Conservation (phyloP, 805 yeast genomes). For the Yueomyces sinensis region DNA sequence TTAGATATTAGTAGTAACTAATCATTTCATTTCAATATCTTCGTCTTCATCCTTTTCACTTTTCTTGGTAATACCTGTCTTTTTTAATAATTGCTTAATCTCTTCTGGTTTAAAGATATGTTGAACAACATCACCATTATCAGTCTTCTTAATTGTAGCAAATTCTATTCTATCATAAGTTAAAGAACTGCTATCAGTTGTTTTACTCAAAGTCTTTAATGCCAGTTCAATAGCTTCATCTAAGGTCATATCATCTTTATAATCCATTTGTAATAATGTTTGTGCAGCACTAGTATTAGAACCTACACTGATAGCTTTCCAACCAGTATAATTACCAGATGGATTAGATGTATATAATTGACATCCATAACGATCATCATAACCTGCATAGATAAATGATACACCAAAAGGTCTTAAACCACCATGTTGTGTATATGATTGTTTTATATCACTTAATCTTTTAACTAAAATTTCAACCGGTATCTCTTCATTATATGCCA, state of each 20-base stretch:
- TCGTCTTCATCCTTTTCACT: constrained; percentile 34
- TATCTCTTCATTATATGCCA: constrained; percentile 79
- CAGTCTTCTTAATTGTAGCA: constrained; percentile 53
- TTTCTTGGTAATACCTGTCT: constrained; percentile 52
- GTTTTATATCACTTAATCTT: constrained; percentile 83
- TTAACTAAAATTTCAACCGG: constrained; percentile 90
- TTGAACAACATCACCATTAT: constrained; percentile 40
- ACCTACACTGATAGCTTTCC: constrained; percentile 97
- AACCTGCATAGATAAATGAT: constrained; percentile 90
- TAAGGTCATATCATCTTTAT: constrained; percentile 63
- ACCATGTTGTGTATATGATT: constrained; percentile 97
- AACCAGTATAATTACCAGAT: constrained; percentile 93
- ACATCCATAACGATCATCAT: constrained; percentile 78
- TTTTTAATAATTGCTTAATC: constrained; percentile 59
- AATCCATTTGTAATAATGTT: constrained; percentile 88
- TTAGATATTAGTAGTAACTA: too few relatives aligned
- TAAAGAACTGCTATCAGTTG: constrained; percentile 79
- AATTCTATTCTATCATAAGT: constrained; percentile 87
- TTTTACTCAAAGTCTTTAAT: constrained; percentile 80
- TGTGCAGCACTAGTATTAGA: constrained; percentile 95
- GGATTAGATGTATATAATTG: constrained; percentile 94
- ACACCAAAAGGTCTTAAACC: constrained; percentile 98
- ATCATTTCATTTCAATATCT: constrained; percentile 7
- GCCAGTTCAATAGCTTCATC: constrained; percentile 79
- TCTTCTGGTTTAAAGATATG: constrained; percentile 73